These are phyloP conservation scores for Sclerotinia glacialis DNA, from an alignment of 2,329 filamentous ascomycete species.

Conservation along the genomic window DNA sequence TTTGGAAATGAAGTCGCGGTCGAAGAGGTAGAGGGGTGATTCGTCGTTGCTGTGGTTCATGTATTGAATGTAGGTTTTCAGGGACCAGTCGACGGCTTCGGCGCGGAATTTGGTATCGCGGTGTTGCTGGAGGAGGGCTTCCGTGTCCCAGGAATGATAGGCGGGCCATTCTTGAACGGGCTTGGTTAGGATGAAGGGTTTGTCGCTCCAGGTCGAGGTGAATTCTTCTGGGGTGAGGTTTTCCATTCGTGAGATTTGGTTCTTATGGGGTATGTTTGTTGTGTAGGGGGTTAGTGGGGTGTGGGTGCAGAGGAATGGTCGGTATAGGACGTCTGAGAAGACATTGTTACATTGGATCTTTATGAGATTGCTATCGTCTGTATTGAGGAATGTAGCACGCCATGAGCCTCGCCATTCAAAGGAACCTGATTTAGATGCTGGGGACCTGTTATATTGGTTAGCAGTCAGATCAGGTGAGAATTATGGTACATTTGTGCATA, in stretches of 20 bases:
- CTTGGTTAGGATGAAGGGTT: conserved; percentile 81
- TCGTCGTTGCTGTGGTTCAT: conserved; percentile 79
- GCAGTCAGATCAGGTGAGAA: conserved; percentile 13
- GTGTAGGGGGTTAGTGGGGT: conserved; percentile 65
- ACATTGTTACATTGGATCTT: conserved; percentile 71
- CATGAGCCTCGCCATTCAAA: conserved; percentile 74
- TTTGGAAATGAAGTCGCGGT: conserved; percentile 81
- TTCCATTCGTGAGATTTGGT: conserved; percentile 68
- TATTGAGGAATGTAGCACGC: conserved; percentile 71
- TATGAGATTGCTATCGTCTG: conserved; percentile 52
- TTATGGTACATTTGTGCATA: not conserved
- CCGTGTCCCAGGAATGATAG: conserved; percentile 69
- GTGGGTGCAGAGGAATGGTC: conserved; percentile 86
- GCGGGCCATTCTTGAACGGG: conserved; percentile 81
- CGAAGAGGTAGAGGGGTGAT: conserved; percentile 89
- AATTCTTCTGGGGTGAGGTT: conserved; percentile 73
- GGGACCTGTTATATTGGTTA: conserved; percentile 31
- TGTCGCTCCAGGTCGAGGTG: conserved; percentile 69
- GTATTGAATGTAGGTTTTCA: conserved; percentile 78
- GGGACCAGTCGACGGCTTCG: conserved; percentile 89
- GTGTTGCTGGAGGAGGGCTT: conserved; percentile 64
- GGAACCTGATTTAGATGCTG: conserved; percentile 35
- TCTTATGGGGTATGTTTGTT: conserved; percentile 66
- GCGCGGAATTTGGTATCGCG: conserved; percentile 72
- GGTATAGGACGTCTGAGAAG: conserved; percentile 86